Conservation (phyloP, 257 asterid species). For the Mentha longifolia region DNA sequence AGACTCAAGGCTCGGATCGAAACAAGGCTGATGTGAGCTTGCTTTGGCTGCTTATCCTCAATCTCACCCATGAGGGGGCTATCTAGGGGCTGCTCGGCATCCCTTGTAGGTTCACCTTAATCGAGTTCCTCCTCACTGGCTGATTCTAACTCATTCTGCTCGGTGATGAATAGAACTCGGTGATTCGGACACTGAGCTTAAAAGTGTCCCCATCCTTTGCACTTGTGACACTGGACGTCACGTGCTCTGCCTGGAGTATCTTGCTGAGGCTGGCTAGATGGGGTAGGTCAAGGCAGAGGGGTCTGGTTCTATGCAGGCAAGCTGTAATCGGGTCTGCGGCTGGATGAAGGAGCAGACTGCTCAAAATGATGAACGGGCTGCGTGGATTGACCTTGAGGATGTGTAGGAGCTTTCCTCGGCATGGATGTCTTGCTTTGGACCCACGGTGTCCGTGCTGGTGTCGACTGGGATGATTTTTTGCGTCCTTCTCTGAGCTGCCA, state of each 20-base stretch:
- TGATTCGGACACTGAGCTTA: not conserved
- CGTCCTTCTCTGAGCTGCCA: too few relatives aligned
- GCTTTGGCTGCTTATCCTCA: not conserved
- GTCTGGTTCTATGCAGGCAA: not conserved
- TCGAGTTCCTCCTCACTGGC: not conserved
- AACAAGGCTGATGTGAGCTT: not conserved
- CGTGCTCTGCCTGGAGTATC: not conserved
- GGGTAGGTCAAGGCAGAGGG: not conserved
- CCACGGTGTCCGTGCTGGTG: not conserved
- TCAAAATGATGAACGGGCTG: not conserved
- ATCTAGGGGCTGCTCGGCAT: not conserved
- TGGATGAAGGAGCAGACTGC: not conserved
- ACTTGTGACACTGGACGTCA: not conserved
- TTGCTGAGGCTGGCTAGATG: not conserved
- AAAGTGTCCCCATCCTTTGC: constrained; percentile 2
- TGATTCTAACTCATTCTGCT: not conserved
- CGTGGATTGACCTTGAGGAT: not conserved
- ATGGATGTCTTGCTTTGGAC: not conserved
- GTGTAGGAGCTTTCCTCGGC: not conserved
- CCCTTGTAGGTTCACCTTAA: not conserved
- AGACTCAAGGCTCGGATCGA: not conserved
- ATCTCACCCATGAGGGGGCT: not conserved
- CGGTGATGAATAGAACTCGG: too few relatives aligned
- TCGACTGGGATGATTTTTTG: too few relatives aligned
- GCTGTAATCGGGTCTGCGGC: not conserved